Conservation (phyloP, 179 eudicot genomes). For the Corrigiola litoralis region DNA sequence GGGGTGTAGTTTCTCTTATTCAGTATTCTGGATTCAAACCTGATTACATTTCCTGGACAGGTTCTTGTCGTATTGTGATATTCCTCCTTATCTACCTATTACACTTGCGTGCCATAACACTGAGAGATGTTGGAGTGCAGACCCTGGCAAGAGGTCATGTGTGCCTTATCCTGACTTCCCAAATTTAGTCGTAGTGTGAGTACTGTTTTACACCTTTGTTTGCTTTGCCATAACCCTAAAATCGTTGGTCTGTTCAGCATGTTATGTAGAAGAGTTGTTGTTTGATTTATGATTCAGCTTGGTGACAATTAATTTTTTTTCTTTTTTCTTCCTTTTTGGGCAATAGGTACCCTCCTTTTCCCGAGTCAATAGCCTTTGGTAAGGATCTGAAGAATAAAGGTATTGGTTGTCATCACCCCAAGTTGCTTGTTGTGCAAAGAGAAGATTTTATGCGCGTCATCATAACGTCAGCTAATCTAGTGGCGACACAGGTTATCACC, state of each 20-base stretch:
- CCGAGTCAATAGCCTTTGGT: slow-evolving; percentile 83
- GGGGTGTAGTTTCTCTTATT: background rate
- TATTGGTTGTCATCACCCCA: slow-evolving; percentile 94
- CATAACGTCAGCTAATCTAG: slow-evolving; percentile 84
- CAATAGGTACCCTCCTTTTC: slow-evolving; percentile 85
- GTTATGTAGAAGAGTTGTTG: background rate
- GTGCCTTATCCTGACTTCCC: slow-evolving; percentile 67
- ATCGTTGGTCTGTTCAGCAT: background rate
- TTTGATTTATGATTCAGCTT: background rate
- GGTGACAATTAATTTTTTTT: background rate
- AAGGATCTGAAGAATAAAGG: slow-evolving; percentile 68
- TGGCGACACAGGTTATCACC: slow-evolving; percentile 60
- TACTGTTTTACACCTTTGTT: slow-evolving; percentile 13
- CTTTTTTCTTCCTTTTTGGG: slow-evolving; percentile 19
- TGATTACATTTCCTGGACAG: slow-evolving; percentile 31
- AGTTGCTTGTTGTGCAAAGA: slow-evolving; percentile 75
- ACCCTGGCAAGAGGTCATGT: slow-evolving; percentile 51
- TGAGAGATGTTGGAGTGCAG: slow-evolving; percentile 78
- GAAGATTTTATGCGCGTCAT: slow-evolving; percentile 64
- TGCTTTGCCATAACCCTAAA: slow-evolving; percentile 2
- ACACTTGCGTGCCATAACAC: slow-evolving; percentile 80
- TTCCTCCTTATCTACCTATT: slow-evolving; percentile 68
- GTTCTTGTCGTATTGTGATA: slow-evolving; percentile 76
- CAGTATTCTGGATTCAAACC: slow-evolving; percentile 7
- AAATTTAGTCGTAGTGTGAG: slow-evolving; percentile 77